Conservation (phyloP, 352 stramenopile genomes). For the Phytophthora colocasiae region DNA sequence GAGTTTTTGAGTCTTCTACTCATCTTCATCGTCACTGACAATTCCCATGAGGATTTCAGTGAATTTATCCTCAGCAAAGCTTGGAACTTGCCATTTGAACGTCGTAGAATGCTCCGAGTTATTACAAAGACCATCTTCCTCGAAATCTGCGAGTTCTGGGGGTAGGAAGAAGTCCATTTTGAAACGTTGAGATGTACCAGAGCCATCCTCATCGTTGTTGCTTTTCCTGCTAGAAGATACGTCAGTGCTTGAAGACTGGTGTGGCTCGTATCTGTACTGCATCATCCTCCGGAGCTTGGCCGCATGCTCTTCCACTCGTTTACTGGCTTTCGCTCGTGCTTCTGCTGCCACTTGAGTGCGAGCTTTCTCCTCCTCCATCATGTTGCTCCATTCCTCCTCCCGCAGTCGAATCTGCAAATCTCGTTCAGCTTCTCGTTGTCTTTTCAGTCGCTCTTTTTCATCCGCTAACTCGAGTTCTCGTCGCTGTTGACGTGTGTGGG, state of each 20-base stretch:
- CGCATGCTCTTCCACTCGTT: slow-evolving; percentile 44
- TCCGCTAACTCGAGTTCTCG: slow-evolving; percentile 53
- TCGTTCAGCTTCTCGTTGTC: slow-evolving; percentile 60
- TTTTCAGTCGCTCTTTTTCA: slow-evolving; percentile 46
- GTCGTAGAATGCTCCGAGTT: slow-evolving; percentile 6
- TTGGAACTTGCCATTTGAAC: slow-evolving; percentile 42
- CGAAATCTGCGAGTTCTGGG: slow-evolving; percentile 65
- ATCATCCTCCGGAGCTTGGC: slow-evolving; percentile 45
- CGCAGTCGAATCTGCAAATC: slow-evolving; percentile 49
- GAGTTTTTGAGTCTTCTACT: slow-evolving; percentile 5
- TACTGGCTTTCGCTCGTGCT: slow-evolving; percentile 52
- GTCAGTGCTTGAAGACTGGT: slow-evolving; percentile 9
- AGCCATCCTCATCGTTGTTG: slow-evolving; percentile 32
- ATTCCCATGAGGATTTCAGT: slow-evolving; percentile 29
- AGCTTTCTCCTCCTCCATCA: slow-evolving; percentile 61
- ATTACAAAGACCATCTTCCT: slow-evolving; percentile 57
- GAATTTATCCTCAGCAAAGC: slow-evolving; percentile 28
- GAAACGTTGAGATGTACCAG: slow-evolving; percentile 13
- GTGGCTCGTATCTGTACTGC: slow-evolving; percentile 30
- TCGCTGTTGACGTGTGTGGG: slow-evolving; percentile 37
- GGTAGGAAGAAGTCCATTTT: slow-evolving; percentile 29
- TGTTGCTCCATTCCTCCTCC: slow-evolving; percentile 54
- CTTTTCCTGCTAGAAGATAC: slow-evolving; percentile 7
- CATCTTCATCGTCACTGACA: slow-evolving; percentile 42
- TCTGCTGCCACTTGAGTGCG: slow-evolving; percentile 51